Evolutionary conservation across 495 filamentous ascomycete species (phyloP).

Genomic region (Lepraria neglecta): DNA sequence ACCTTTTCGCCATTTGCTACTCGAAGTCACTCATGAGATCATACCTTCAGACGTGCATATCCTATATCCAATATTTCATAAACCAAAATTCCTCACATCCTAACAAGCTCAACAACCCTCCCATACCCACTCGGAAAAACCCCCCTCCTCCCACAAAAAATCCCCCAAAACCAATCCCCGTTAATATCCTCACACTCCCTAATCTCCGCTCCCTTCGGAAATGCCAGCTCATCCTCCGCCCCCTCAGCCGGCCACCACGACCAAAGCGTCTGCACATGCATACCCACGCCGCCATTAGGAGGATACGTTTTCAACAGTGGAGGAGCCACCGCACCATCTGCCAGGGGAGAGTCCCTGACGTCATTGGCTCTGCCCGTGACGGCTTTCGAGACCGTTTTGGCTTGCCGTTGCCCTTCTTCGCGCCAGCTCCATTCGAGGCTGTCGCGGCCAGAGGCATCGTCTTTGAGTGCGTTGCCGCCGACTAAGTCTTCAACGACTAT

Average conservation of each 20-base stretch:
- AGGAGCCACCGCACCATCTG: conserved; percentile 9
- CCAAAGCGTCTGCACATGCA: conserved; percentile 59
- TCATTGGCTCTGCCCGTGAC: neutral
- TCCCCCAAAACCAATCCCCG: conserved; percentile 78
- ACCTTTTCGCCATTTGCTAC: no score
- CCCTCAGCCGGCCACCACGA: conserved; percentile 63
- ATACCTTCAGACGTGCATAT: no score
- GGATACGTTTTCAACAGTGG: conserved; percentile 45
- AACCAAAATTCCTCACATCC: neutral
- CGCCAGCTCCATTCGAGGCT: conserved; percentile 47
- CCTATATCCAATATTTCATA: no score
- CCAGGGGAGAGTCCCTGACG: neutral
- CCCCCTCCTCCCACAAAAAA: conserved; percentile 67
- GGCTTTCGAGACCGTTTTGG: conserved; percentile 16
- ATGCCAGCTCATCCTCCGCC: conserved; percentile 66
- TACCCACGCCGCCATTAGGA: conserved; percentile 61
- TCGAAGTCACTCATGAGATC: no score
- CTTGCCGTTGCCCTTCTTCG: conserved; percentile 36
- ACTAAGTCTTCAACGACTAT: conserved; percentile 60
- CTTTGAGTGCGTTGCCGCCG: conserved; percentile 58
- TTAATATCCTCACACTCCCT: conserved; percentile 75
- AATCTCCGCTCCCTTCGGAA: conserved; percentile 76
- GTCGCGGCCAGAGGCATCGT: conserved; percentile 41
- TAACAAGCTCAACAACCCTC: conserved; percentile 36
- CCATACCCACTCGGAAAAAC: conserved; percentile 74